Base-by-base conservation (phyloP, 441 rosid genomes). In the Euphorbia celastroides region DNA sequence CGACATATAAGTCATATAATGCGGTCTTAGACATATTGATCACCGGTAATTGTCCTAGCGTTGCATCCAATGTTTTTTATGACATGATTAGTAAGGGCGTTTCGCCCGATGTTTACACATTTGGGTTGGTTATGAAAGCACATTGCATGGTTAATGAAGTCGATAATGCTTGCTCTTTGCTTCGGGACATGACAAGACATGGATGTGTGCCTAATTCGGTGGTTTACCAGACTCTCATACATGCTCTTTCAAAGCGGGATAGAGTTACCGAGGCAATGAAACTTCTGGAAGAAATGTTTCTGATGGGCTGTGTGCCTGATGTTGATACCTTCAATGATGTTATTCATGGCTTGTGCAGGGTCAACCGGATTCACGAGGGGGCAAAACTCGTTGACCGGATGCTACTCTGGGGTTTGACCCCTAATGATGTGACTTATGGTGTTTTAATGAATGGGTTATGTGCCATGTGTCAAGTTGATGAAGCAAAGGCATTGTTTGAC, bases 171-270 rank as follows among this genome's bases (percentile, higher is more conserved):
- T 79, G 81, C 64, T 87, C 83, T 16, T 50, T 93, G 41, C 86
- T 88, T 32, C 84, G 82, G 71, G 96, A 93, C 63, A 90, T 88
- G 96, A 87, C 87, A 0, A 87, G 76, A 72, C 79, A 90, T 72
- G 96, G 96, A 57, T 93, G 98, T 32, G 94, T 85, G 17, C 96
- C 96, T 0, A 88, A 84, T 77, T 83, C 96, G 0, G 63, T 81
- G 42, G 79, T 93, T 65, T 93, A 90, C 74, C 90, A 86, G 74
- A 86, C 90, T 60, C 81, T 93, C 41, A 93, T 90, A 65, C 90
- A 87, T 68, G 85, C 93, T 0, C 76, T 90, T 70, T 82, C 88
- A 0, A 82, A 84, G 81, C 72, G 75, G 44, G 77, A 77, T 54
- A 75, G 92, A 78, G 86, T 90, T 55, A 75, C 84, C 58, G 97